Conservation (phyloP, 73 alveolate species). For the Paramecium sexaurelia region DNA sequence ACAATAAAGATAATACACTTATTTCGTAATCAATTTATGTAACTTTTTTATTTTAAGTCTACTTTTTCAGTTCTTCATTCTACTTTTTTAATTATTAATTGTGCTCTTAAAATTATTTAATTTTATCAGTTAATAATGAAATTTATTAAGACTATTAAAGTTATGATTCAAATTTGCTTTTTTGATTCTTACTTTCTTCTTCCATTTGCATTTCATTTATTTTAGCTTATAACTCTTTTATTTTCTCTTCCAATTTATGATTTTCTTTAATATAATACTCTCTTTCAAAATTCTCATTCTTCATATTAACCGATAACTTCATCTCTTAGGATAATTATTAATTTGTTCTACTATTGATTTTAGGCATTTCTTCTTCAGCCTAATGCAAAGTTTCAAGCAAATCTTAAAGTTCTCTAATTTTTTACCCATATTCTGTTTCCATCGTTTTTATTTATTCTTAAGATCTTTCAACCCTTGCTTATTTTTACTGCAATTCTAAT, state of each 20-base stretch:
- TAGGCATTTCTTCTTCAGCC: not conserved
- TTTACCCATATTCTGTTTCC: slow-evolving; percentile 19
- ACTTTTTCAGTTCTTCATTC: slow-evolving; percentile 23
- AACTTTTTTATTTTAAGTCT: not conserved
- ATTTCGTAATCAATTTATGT: slow-evolving; percentile 44
- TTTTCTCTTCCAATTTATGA: slow-evolving; percentile 39
- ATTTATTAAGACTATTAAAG: not conserved
- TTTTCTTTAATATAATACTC: slow-evolving; percentile 39
- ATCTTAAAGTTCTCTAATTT: not conserved
- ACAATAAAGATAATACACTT: not conserved
- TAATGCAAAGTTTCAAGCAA: not conserved
- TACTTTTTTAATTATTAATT: slow-evolving; percentile 34
- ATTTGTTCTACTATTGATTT: not conserved
- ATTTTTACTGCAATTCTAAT: not conserved
- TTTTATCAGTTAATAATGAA: not conserved
- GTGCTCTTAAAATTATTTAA: not conserved
- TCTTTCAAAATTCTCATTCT: not conserved
- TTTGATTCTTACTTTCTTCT: not conserved
- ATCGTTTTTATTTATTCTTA: not conserved
- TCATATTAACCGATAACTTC: not conserved
- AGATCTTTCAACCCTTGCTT: not conserved
- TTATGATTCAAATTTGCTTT: slow-evolving; percentile 12
- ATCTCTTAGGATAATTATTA: slow-evolving; percentile 11
- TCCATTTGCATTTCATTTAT: not conserved
- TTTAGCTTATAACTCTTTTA: not conserved